These are phyloP conservation scores for Fusarium sacchari DNA, from an alignment of 2,329 filamentous ascomycete genomes.

Conservation along the genomic window DNA sequence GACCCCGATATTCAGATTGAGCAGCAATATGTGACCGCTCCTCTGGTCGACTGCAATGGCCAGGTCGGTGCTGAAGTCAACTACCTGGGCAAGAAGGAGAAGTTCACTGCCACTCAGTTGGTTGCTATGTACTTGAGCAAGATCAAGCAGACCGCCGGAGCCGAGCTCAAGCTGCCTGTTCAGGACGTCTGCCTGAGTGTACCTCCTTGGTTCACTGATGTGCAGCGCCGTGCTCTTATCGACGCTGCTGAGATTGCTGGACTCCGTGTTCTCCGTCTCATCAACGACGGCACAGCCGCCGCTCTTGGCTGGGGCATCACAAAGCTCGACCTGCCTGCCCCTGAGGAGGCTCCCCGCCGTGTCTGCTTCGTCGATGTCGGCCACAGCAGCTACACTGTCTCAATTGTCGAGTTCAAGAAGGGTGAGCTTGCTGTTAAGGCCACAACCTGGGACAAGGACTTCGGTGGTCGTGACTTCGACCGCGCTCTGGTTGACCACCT, in stretches of 20 bases:
- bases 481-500: constrained; percentile 95
- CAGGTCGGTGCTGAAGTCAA: constrained; percentile 94
- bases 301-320: constrained; percentile 98
- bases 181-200: constrained; percentile 94
- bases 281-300: constrained; percentile 98
- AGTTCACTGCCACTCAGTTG: constrained; percentile 93
- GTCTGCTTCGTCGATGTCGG: constrained; percentile 95
- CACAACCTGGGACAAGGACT: constrained; percentile 93
- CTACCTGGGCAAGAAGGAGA: constrained; percentile 94
- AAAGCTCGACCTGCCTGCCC: constrained; percentile 88
- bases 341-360: constrained; percentile 91
- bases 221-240: constrained; percentile 87
- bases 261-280: constrained; percentile 89
- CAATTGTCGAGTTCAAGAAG: constrained; percentile 96
- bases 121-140: constrained; percentile 96
- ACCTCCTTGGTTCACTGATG: constrained; percentile 96
- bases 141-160: constrained; percentile 86
- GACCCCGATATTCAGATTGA: constrained; percentile 95
- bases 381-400: constrained; percentile 94
- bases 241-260: constrained; percentile 95
- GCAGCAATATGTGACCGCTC: constrained; percentile 88
- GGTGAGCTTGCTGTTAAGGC: constrained; percentile 94
- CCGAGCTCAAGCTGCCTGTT: constrained; percentile 90
- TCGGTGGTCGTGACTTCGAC: constrained; percentile 97
- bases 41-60: constrained; percentile 89